Conservation (phyloP, 73 alveolate species). For the Stentor coeruleus region DNA sequence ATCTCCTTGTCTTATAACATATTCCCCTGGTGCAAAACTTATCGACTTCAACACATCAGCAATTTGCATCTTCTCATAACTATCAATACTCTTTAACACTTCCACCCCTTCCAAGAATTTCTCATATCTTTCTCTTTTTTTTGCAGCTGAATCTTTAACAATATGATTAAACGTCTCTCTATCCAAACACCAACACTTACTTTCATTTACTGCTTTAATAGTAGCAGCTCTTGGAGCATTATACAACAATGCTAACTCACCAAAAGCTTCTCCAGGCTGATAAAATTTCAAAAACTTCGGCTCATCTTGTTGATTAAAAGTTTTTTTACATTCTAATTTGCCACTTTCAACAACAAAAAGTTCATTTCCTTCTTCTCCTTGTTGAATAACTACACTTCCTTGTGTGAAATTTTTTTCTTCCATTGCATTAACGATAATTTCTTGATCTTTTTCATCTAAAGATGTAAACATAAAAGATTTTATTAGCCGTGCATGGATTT, state of each 20-base stretch:
- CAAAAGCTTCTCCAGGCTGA: conserved; percentile 67
- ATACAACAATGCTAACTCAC: conserved; percentile 78
- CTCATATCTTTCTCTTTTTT: conserved; percentile 87
- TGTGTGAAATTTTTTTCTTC: conserved; percentile 62
- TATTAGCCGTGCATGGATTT: conserved; percentile 72
- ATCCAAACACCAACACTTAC: conserved; percentile 81
- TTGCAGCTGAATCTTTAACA: conserved; percentile 87
- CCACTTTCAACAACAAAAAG: conserved; percentile 77
- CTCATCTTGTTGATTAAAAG: conserved; percentile 33
- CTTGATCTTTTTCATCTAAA: conserved; percentile 60
- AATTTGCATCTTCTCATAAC: conserved; percentile 91
- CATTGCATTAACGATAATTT: conserved; percentile 90
- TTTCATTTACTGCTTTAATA: conserved; percentile 67
- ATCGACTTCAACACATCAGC: conserved; percentile 93
- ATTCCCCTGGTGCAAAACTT: conserved; percentile 49
- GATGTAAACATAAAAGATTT: conserved; percentile 82
- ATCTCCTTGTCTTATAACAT: conserved; percentile 82
- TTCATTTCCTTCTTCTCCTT: conserved; percentile 80
- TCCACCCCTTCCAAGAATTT: conserved; percentile 77
- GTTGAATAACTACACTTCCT: conserved; percentile 43
- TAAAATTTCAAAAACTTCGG: conserved; percentile 42
- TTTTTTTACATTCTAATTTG: conserved; percentile 68
- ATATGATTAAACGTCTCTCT: conserved; percentile 92
- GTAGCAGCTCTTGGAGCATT: conserved; percentile 89
- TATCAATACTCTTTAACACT: conserved; percentile 70